phyloP scores from a whole-genome alignment of 495 filamentous ascomycete genomes.

The Penicillium canescens region DNA sequence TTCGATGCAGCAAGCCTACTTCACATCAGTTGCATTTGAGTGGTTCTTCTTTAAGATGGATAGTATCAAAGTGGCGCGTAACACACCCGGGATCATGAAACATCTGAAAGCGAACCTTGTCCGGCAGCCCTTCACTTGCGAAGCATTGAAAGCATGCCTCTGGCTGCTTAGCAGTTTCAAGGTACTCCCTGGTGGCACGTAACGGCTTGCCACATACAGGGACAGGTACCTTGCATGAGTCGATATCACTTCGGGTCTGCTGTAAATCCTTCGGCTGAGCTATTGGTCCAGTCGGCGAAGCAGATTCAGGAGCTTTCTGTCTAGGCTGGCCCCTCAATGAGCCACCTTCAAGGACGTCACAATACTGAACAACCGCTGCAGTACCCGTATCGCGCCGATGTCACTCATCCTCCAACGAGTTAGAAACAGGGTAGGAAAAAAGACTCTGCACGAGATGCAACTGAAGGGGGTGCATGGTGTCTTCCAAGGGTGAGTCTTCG shows the following conservation, averaged over 20 bases:
- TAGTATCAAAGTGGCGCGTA: too few species aligned
- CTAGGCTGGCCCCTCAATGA: constrained; percentile 11
- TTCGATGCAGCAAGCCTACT: constrained; percentile 14
- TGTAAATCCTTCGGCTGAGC: neutral
- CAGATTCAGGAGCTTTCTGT: constrained; percentile 3
- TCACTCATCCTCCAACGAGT: constrained; percentile 20
- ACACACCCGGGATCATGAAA: too few species aligned
- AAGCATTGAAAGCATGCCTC: too few species aligned
- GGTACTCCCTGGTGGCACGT: constrained; percentile 14
- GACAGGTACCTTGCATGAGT: too few species aligned
- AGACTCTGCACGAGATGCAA: constrained; percentile 15
- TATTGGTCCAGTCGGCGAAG: constrained; percentile 3
- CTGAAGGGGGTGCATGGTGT: too few species aligned
- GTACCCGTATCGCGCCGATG: constrained; percentile 8
- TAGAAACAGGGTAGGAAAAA: constrained; percentile 13
- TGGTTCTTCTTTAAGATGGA: too few species aligned
- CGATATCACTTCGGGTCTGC: too few species aligned
- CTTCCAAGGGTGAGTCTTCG: too few species aligned
- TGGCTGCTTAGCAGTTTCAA: constrained; percentile 7
- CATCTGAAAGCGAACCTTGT: too few species aligned
- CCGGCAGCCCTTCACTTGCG: too few species aligned
- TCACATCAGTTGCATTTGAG: too few species aligned
- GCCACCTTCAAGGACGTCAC: constrained; percentile 14
- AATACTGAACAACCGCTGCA: constrained; percentile 12
- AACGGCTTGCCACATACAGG: neutral